Conservation (phyloP, 805 yeast genomes). For the Lipomyces lipofer region DNA sequence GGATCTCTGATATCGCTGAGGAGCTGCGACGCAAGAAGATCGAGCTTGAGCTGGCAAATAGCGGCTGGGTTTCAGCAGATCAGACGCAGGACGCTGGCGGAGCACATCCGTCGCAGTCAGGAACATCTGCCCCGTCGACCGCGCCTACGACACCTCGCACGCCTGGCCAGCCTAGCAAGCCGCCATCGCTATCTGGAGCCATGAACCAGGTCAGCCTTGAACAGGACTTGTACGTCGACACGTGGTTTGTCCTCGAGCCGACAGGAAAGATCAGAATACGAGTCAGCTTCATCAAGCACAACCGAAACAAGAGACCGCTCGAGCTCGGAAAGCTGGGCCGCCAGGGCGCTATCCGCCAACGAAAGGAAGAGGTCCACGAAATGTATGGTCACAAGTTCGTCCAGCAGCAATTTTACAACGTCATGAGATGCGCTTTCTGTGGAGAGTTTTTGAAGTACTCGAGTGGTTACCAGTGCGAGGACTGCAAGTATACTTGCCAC, state of each 20-base stretch:
- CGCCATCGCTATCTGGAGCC: background rate
- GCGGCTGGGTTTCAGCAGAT: constrained; percentile 88
- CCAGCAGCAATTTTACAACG: constrained; percentile 90
- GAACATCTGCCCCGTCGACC: background rate
- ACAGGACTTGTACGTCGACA: constrained; percentile 49
- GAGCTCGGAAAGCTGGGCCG: constrained; percentile 76
- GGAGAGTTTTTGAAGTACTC: constrained; percentile 87
- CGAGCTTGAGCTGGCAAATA: constrained; percentile 63
- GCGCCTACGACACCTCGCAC: background rate
- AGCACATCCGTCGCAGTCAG: background rate
- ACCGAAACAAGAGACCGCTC: constrained; percentile 46
- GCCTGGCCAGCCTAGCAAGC: background rate
- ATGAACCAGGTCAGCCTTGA: background rate
- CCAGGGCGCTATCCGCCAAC: constrained; percentile 96
- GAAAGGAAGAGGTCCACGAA: constrained; percentile 69
- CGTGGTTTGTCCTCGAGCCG: constrained; percentile 93
- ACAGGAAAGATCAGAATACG: constrained; percentile 83
- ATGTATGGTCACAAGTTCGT: constrained; percentile 93
- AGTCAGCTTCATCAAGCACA: constrained; percentile 74
- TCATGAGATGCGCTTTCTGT: constrained; percentile 97
- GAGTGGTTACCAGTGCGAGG: constrained; percentile 77
- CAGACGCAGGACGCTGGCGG: constrained; percentile 16
- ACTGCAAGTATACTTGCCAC: constrained; percentile 75
- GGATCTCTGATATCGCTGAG: constrained; percentile 88
- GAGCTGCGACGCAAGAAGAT: constrained; percentile 90